phyloP scores from a whole-genome alignment of 1,284 basidiomycete genomes.

The Apiotrichum porosum region DNA sequence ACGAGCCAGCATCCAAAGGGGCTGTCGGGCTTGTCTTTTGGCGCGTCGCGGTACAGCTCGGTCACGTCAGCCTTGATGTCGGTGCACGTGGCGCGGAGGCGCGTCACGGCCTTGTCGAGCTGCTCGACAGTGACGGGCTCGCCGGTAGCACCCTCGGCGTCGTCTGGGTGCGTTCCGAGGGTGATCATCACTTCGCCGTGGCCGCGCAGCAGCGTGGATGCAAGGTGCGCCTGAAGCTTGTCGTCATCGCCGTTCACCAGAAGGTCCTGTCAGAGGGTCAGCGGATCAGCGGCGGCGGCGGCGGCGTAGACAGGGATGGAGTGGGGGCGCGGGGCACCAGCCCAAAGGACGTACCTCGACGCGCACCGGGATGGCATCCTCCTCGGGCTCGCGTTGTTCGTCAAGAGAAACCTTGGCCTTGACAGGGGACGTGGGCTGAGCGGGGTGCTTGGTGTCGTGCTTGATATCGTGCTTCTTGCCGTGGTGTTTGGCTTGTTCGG shows the following conservation, averaged over 20 bases:
- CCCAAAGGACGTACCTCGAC: conserved; percentile 41
- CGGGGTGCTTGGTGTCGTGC: conserved; percentile 1
- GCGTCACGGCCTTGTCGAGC: conserved; percentile 25
- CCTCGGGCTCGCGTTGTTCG: conserved; percentile 17
- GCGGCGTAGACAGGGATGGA: no score
- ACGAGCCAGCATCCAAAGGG: conserved; percentile 42
- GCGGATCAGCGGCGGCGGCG: background rate
- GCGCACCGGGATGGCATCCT: conserved; percentile 25
- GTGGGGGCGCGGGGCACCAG: no score
- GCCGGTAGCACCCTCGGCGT: conserved; percentile 6
- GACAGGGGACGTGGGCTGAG: background rate
- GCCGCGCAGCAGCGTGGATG: conserved; percentile 30
- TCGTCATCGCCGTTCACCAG: conserved; percentile 29
- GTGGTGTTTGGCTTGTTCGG: conserved; percentile 39
- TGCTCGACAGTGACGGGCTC: conserved; percentile 9
- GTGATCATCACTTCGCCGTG: conserved; percentile 44
- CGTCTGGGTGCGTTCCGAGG: conserved; percentile 38
- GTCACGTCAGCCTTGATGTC: conserved; percentile 36
- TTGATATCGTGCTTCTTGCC: conserved; percentile 21
- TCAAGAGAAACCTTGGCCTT: background rate
- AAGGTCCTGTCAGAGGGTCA: conserved; percentile 24
- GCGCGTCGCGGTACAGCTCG: conserved; percentile 35
- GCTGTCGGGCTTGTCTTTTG: background rate
- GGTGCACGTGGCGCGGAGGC: conserved; percentile 22
- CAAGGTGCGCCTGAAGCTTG: conserved; percentile 33